phyloP scores from a whole-genome alignment of 352 stramenopile species.

The Achlya hypogyna region DNA sequence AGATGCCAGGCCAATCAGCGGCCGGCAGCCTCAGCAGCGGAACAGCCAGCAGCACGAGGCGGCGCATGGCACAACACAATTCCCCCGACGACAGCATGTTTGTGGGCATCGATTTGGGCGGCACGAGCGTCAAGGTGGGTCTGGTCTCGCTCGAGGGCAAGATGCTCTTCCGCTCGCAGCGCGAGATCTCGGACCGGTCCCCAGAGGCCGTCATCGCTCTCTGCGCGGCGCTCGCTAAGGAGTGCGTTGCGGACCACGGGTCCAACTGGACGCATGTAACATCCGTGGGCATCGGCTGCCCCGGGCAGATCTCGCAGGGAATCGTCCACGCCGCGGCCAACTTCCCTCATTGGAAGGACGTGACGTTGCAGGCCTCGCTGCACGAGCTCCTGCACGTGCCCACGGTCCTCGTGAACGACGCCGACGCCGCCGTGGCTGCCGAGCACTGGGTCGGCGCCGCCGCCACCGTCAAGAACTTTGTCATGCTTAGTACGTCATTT shows the following conservation, averaged over 20 bases:
- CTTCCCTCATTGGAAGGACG: slow-evolving; percentile 57
- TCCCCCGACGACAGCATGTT: slow-evolving; percentile 23
- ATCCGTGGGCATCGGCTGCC: slow-evolving; percentile 51
- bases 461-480: slow-evolving; percentile 46
- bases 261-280: slow-evolving; percentile 24
- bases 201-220: slow-evolving; percentile 45
- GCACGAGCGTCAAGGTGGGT: slow-evolving; percentile 62
- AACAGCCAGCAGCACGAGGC: not conserved
- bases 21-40: not conserved
- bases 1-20: not conserved
- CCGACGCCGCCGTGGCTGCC: slow-evolving; percentile 67
- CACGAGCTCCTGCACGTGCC: slow-evolving; percentile 28
- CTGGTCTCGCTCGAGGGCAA: slow-evolving; percentile 40
- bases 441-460: slow-evolving; percentile 74
- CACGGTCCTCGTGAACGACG: slow-evolving; percentile 60
- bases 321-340: slow-evolving; percentile 58
- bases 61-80: not conserved
- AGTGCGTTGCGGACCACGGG: slow-evolving; percentile 27
- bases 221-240: slow-evolving; percentile 29
- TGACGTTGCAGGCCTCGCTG: slow-evolving; percentile 50
- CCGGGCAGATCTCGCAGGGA: slow-evolving; percentile 43
- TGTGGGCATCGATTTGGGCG: slow-evolving; percentile 64
- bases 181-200: slow-evolving; percentile 33
- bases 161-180: slow-evolving; percentile 41
- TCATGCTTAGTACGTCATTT: slow-evolving; percentile 67